These are phyloP conservation scores for Linaria vulgaris DNA, from an alignment of 257 asterid genomes.

Conservation along the genomic window DNA sequence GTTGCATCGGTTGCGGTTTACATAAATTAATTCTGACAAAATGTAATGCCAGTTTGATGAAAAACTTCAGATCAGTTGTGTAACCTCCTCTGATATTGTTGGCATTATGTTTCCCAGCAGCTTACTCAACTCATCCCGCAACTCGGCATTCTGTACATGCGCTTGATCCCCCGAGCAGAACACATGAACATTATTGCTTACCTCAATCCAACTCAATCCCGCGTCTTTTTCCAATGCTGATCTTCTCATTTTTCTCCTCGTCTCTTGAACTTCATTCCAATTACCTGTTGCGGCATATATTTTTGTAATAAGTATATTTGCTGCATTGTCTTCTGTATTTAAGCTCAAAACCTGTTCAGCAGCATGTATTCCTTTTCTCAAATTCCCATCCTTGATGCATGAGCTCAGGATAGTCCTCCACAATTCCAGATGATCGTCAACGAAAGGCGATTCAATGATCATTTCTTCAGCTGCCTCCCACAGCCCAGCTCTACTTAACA, in stretches of 20 bases:
- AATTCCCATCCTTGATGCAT: slow-evolving; percentile 48
- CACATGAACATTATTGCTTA: slow-evolving; percentile 36
- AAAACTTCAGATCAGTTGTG: background rate
- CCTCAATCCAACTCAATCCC: slow-evolving; percentile 79
- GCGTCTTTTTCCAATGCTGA: slow-evolving; percentile 52
- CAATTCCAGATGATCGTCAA: slow-evolving; percentile 45
- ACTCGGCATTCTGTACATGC: slow-evolving; percentile 35
- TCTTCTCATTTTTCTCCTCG: slow-evolving; percentile 53
- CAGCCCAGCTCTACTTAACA: slow-evolving; percentile 69
- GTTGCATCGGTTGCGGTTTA: too few species aligned
- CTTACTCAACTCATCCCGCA: slow-evolving; percentile 40
- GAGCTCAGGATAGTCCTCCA: slow-evolving; percentile 73
- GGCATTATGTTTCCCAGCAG: slow-evolving; percentile 40
- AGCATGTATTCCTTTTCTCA: slow-evolving; percentile 46
- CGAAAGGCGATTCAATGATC: slow-evolving; percentile 52
- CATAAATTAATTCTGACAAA: too few species aligned
- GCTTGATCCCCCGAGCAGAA: slow-evolving; percentile 60
- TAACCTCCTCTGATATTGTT: slow-evolving; percentile 26
- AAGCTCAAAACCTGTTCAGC: slow-evolving; percentile 49
- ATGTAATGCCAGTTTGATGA: too few species aligned
- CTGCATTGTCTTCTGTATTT: slow-evolving; percentile 54
- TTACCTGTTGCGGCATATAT: slow-evolving; percentile 63
- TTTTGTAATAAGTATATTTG: slow-evolving; percentile 50
- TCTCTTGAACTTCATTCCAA: slow-evolving; percentile 58
- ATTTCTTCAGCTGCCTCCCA: slow-evolving; percentile 70